Base-by-base conservation (phyloP, 2,329 filamentous ascomycete genomes). In the Metarhizium humberi region DNA sequence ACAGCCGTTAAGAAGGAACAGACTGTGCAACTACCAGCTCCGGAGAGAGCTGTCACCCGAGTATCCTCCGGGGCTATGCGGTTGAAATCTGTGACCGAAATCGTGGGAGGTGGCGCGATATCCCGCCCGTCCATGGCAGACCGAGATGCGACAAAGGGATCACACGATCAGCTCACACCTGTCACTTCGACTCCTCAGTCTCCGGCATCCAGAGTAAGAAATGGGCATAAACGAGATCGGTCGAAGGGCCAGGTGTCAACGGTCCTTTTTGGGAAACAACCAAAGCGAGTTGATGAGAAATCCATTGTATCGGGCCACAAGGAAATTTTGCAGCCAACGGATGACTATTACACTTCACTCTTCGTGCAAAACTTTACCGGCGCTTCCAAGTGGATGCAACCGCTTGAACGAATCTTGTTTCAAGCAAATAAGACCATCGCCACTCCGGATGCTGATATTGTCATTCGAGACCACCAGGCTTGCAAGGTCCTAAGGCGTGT, bases 351-450 rank as follows among this genome's bases (percentile, higher is more conserved):
- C 59, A 82, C 79, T 13, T 81, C 83, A 5, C 72, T 81, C 49
- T 86, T 84, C 56, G 75, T 84, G 4, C 79, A 83, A 55, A 78
- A 79, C 38, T 81, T 81, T 63, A 73, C 79, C 47, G 70, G 77
- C 60, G 74, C 75, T 53, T 75, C 78, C 50, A 77, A 75, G 52
- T 83, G 81, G 75, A 82, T 84, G 75, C 82, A 82, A 55, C 77
- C 79, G 0, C 72, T 86, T 8, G 82, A 88, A 55, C 86, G 89
- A 46, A 78, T 97, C 0, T 75, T 97, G 3, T 81, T 86, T 55
- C 87, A 89, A 48, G 89, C 92, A 4, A 88, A 92, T 65, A 99
- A 99, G 69, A 95, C 91, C 0, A 76, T 97, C 11, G 91, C 87
- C 2, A 97, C 92, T 0, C 78, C 86, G 1, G 92, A 96, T 66